These are phyloP conservation scores for Cladophialophora bantiana DNA, from an alignment of 2,329 filamentous ascomycete genomes.

Conservation along the genomic window DNA sequence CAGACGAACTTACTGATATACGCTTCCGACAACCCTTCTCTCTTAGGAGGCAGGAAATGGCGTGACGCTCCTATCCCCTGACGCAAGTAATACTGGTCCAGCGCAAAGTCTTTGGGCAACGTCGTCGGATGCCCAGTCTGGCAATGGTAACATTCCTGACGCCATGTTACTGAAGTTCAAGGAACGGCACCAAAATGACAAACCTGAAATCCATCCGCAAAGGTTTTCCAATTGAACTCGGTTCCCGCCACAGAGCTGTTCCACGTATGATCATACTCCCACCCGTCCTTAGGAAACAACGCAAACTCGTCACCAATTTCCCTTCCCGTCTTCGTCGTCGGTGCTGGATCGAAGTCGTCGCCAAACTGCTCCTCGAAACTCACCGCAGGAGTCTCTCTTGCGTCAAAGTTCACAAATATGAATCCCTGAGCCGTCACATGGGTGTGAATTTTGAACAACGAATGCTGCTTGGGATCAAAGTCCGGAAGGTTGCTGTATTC, in stretches of 20 bases:
- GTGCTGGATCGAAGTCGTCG: constrained; percentile 53
- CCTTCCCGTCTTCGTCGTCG: constrained; percentile 26
- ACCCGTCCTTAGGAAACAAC: constrained; percentile 59
- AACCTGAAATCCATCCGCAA: constrained; percentile 37
- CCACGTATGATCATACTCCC: constrained; percentile 65
- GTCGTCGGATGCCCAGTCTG: constrained; percentile 36
- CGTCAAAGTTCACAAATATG: constrained; percentile 66
- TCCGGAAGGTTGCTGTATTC: constrained; percentile 63
- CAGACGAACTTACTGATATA: constrained; percentile 22
- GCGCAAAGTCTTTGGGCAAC: constrained; percentile 35
- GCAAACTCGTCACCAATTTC: constrained; percentile 47
- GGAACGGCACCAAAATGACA: neutral
- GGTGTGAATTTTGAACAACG: constrained; percentile 53
- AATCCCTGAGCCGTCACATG: constrained; percentile 47
- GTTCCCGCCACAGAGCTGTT: constrained; percentile 57
- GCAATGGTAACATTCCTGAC: constrained; percentile 37
- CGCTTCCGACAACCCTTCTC: constrained; percentile 33
- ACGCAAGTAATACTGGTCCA: constrained; percentile 35
- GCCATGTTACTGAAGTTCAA: neutral
- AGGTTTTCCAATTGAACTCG: constrained; percentile 65
- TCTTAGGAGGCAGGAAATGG: constrained; percentile 37
- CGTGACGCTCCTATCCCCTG: constrained; percentile 35
- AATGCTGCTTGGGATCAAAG: constrained; percentile 66
- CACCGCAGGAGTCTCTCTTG: constrained; percentile 53
- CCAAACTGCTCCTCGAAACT: constrained; percentile 62